These are phyloP conservation scores for Citrus maxima DNA, from an alignment of 345 rosid species.

Conservation along the genomic window DNA sequence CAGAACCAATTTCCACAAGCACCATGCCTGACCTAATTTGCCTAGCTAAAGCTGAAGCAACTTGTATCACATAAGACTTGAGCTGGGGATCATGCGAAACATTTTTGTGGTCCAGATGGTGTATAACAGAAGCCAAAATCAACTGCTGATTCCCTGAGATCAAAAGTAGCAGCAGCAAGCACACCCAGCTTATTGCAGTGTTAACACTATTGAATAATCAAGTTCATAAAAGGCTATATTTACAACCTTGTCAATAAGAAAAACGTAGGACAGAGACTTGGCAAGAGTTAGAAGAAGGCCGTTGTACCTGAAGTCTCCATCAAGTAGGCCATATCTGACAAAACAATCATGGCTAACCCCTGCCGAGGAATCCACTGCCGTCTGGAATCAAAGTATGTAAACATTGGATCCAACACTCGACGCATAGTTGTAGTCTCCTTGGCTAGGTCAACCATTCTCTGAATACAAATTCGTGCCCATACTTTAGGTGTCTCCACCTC, in stretches of 20 bases:
- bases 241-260: neutral
- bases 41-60: constrained; percentile 73
- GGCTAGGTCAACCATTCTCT: constrained; percentile 86
- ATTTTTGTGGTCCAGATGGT: constrained; percentile 91
- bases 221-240: neutral
- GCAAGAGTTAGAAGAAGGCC: constrained; percentile 7
- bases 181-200: neutral
- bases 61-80: constrained; percentile 63
- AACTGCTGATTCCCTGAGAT: constrained; percentile 69
- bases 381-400: constrained; percentile 66
- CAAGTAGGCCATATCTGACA: constrained; percentile 73
- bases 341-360: constrained; percentile 64
- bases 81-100: constrained; percentile 72
- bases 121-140: constrained; percentile 70
- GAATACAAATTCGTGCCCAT: constrained; percentile 94
- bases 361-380: constrained; percentile 74
- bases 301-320: constrained; percentile 63
- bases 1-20: constrained; percentile 72
- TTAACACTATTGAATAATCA: neutral
- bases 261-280: neutral
- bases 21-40: constrained; percentile 63
- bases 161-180: constrained; percentile 19
- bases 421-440: constrained; percentile 87
- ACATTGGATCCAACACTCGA: constrained; percentile 75
- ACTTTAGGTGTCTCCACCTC: constrained; percentile 82